Base-by-base conservation (phyloP, 2,329 filamentous ascomycete genomes). In the Tolypocladium album region DNA sequence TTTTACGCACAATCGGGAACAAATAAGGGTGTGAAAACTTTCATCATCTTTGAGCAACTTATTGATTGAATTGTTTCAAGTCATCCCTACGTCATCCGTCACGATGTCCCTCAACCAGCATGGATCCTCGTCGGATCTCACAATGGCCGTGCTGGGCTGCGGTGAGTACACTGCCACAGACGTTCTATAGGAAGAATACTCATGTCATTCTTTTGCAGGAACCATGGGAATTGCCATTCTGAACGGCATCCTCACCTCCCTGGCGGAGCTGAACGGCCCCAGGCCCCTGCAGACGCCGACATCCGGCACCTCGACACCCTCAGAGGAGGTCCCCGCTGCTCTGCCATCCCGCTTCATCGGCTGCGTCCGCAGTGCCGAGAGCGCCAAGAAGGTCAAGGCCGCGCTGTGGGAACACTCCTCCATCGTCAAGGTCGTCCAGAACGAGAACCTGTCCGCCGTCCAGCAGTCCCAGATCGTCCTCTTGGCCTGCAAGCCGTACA, bases 171-270 rank as follows among this genome's bases (percentile, higher is more conserved):
- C 58, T 65, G 60, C 47, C 58, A 61, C 31, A 27, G 4, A 36
- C 11, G 17, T 20, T 8, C 39, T 12, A 39, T 27, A 13, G 6
- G 22, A 4, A 3, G 22, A 15, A 24, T 22, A 17, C 27, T 43
- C 36, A 38, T 43, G 20, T 5, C 39, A 20, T 8, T 7, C 4
- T 31, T 24, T 52, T 43, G 58, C 66, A 92, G 88, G 90, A 65
- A 92, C 87, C 58, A 89, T 96, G 85, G 91, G 91, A 61, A 89
- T 90, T 62, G 90, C 90, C 61, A 92, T 96, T 66, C 83, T 95
- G 60, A 86, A 83, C 59, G 91, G 90, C 64, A 88, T 96, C 69
- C 82, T 95, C 66, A 79, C 84, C 62, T 89, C 88, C 13, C 81
- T 94, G 53, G 76, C 78, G 45, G 80, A 76, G 65, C 75, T 80